These are phyloP conservation scores for Floccularia luteovirens DNA, from an alignment of 768 basidiomycete species.

Conservation along the genomic window DNA sequence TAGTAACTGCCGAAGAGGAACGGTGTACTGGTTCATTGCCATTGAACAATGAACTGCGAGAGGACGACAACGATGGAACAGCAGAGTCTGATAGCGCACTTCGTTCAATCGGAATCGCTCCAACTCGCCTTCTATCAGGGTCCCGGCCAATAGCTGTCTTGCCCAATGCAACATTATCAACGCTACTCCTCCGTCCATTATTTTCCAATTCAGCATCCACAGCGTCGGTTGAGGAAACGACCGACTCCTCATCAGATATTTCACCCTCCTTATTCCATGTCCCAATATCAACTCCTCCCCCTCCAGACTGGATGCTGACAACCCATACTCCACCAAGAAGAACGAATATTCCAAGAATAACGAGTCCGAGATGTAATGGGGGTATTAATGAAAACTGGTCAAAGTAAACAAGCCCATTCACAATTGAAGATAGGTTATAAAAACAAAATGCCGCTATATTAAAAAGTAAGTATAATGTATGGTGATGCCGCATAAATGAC, in stretches of 20 bases:
- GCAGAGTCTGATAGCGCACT: conserved; percentile 14
- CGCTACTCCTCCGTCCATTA: background rate
- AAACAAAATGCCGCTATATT: conserved; percentile 82
- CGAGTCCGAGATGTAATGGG: conserved; percentile 62
- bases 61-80: background rate
- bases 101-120: conserved; percentile 20
- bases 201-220: conserved; percentile 15
- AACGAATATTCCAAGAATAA: conserved; percentile 67
- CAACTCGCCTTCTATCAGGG: conserved; percentile 7
- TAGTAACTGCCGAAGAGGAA: background rate
- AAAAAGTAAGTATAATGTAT: conserved; percentile 8
- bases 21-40: background rate
- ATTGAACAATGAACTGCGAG: background rate
- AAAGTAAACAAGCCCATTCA: conserved; percentile 87
- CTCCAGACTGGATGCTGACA: conserved; percentile 69
- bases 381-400: conserved; percentile 74
- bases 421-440: conserved; percentile 88
- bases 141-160: conserved; percentile 5
- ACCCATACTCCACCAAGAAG: conserved; percentile 88
- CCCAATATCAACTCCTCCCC: conserved; percentile 40
- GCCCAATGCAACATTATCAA: conserved; percentile 6
- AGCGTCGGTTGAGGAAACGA: conserved; percentile 4
- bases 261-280: conserved; percentile 38
- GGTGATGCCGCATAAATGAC: conserved; percentile 17
- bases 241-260: conserved; percentile 19